Base-by-base conservation (phyloP, 2,329 filamentous ascomycete genomes). In the Alternaria sp. region DNA sequence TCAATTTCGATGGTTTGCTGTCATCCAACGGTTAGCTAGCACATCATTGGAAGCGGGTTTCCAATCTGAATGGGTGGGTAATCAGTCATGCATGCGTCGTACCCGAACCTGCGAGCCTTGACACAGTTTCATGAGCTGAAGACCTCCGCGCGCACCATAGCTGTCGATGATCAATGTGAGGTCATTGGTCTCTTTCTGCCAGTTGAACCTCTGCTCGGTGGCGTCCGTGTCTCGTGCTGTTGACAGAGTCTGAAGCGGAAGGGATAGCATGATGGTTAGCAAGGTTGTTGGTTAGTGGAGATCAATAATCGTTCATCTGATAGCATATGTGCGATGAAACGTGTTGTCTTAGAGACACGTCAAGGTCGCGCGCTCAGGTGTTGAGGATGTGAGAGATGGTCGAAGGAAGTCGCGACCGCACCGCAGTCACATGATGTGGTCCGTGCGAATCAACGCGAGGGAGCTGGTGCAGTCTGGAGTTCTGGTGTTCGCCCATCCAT, bases 51-150 rank as follows among this genome's bases (percentile, higher is more conserved):
- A 7, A 30, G n/a, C 5, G 9, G 13, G 26, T 15, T 21, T 13
- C 32, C 26, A 40, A 47, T 21, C 53, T 26, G 47, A 49, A 21
- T 21, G 12, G 49, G 11, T 44, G 30, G 47, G 32, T 36, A 21
- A 56, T 59, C 30, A 17, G 59, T n/a, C 28, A 10, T 56, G 49
- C 32, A 61, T 44, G 47, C 54, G 58, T 69, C 74, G 69, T 82
- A 85, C 83, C 74, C 84, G 69, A 57, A 81, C 68, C 55, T 81
- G 77, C 13, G 74, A 77, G 19, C 81, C 81, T 61, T 81, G 80
- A 13, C 79, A 67, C 26, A 85, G 70, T 69, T 79, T 80, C 69
- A 83, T 70, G 12, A 80, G 63, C 63, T 77, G 72, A 36, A 77
- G 61, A 45, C 70, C 64, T 32, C 65, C 67, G 26, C 59, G 68